These are phyloP conservation scores for Sordariomycetes sp. DNA, from an alignment of 2,329 filamentous ascomycete genomes.

Conservation along the genomic window DNA sequence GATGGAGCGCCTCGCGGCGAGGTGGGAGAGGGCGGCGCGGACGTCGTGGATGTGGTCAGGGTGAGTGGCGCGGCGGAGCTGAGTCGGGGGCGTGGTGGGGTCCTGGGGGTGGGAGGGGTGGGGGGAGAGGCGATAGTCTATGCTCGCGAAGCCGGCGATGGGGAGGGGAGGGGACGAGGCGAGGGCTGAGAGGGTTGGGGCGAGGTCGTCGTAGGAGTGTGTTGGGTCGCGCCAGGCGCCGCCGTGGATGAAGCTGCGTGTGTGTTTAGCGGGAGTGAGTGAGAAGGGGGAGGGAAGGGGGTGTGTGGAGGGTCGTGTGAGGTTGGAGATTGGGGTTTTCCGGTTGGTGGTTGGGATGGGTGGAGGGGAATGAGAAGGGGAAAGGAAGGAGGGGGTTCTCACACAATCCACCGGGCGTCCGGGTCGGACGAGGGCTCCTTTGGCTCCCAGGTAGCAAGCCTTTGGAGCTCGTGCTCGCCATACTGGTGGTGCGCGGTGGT, in stretches of 20 bases:
- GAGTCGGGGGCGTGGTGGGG: constrained; percentile 4
- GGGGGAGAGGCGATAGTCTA: constrained; percentile 49
- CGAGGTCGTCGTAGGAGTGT: constrained; percentile 7
- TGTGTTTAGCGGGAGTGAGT: constrained; percentile 40
- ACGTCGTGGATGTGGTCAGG: constrained; percentile 49
- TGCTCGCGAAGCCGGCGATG: constrained; percentile 16
- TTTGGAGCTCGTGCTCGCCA: constrained; percentile 4
- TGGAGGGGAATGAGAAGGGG: background rate
- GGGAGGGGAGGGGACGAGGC: constrained; percentile 40
- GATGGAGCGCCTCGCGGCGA: constrained; percentile 31
- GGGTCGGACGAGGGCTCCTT: background rate
- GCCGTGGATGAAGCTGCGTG: constrained; percentile 11
- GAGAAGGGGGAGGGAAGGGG: constrained; percentile 23
- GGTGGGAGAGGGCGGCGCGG: constrained; percentile 30
- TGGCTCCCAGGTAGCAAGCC: background rate
- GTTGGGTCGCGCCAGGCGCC: constrained; percentile 13
- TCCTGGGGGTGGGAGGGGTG: constrained; percentile 27
- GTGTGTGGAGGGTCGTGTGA: too few relatives aligned
- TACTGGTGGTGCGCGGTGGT: background rate
- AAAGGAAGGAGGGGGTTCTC: background rate
- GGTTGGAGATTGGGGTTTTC: background rate
- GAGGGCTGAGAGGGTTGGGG: constrained; percentile 12
- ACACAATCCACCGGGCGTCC: constrained; percentile 1
- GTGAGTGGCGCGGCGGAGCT: constrained; percentile 33
- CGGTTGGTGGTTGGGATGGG: background rate